These are phyloP conservation scores for Haplosporangium gracile DNA, from an alignment of 192 early-diverging fungal genomes.

Conservation along the genomic window DNA sequence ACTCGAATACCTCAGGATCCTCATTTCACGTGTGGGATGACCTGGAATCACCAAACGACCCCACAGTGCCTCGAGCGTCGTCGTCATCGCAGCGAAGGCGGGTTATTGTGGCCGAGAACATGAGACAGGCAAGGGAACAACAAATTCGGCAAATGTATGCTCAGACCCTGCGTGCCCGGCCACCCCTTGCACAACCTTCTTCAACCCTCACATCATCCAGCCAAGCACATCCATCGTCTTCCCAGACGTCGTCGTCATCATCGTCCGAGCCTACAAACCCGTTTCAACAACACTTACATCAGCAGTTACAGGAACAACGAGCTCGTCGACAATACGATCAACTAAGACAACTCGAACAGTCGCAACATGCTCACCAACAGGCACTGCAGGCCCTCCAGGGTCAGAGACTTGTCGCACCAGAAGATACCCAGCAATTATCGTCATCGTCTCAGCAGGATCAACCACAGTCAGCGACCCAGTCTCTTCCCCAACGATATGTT, in stretches of 20 bases:
- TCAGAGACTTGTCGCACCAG: neutral
- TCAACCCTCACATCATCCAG: neutral
- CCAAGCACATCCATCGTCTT: neutral
- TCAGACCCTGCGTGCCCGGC: conserved; percentile 22
- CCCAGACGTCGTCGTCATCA: neutral
- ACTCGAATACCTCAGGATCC: conserved; percentile 12
- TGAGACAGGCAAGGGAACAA: conserved; percentile 22
- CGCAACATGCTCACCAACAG: conserved; percentile 8
- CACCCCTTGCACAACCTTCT: conserved; percentile 1
- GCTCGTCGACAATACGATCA: conserved; percentile 1
- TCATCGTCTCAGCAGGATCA: neutral
- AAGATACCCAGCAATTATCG: conserved; percentile 27
- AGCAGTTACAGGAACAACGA: conserved; percentile 21
- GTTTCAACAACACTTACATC: conserved; percentile 17
- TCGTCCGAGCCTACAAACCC: neutral
- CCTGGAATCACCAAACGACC: neutral
- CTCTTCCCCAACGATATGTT: conserved; percentile 13
- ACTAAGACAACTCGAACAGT: neutral
- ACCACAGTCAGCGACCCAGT: neutral
- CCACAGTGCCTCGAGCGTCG: neutral
- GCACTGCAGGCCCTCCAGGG: conserved; percentile 16
- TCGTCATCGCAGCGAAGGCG: conserved; percentile 5
- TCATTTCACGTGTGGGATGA: neutral
- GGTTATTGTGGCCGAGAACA: neutral
- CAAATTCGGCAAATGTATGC: conserved; percentile 37